Evolutionary conservation across 768 basidiomycete species (phyloP).

Genomic region (Naganishia randhawae): DNA sequence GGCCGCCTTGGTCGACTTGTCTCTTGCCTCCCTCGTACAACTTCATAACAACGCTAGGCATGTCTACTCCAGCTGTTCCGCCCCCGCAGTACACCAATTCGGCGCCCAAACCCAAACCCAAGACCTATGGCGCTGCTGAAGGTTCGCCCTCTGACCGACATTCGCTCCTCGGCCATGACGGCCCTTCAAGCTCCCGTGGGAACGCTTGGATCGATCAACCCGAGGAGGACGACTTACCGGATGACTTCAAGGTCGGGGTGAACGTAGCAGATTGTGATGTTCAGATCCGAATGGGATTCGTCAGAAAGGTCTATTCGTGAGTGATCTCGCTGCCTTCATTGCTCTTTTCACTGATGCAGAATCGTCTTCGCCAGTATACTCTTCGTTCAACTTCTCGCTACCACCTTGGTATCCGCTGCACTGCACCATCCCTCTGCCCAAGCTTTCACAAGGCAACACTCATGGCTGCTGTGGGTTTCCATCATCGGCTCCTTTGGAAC

Average conservation of each 20-base stretch:
- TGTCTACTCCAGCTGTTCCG: slow-evolving; percentile 26
- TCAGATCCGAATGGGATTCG: slow-evolving; percentile 74
- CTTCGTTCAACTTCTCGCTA: slow-evolving; percentile 60
- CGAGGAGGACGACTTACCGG: slow-evolving; percentile 68
- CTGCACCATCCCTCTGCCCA: slow-evolving; percentile 66
- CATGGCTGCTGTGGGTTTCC: slow-evolving; percentile 57
- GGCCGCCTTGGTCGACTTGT: too few species aligned
- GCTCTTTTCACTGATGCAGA: background rate
- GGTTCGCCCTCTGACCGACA: slow-evolving; percentile 22
- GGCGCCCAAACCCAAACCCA: slow-evolving; percentile 25
- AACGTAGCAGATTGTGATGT: slow-evolving; percentile 46
- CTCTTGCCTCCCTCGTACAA: background rate
- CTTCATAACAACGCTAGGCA: background rate
- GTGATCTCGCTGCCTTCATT: slow-evolving; percentile 52
- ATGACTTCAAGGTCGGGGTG: slow-evolving; percentile 72
- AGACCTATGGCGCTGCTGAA: slow-evolving; percentile 38
- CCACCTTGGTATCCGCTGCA: slow-evolving; percentile 68
- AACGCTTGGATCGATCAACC: slow-evolving; percentile 62
- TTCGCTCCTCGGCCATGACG: slow-evolving; percentile 25
- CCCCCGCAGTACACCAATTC: slow-evolving; percentile 45
- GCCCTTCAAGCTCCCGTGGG: slow-evolving; percentile 30
- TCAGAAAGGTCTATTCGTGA: slow-evolving; percentile 64
- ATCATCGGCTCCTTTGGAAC: slow-evolving; percentile 67
- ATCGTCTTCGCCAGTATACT: slow-evolving; percentile 59
- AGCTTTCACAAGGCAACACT: slow-evolving; percentile 65